Evolutionary conservation across 306 rosid species (phyloP), one percentile per base, ranked within the genome.

Genomic region (Cyamopsis tetragonoloba): DNA sequence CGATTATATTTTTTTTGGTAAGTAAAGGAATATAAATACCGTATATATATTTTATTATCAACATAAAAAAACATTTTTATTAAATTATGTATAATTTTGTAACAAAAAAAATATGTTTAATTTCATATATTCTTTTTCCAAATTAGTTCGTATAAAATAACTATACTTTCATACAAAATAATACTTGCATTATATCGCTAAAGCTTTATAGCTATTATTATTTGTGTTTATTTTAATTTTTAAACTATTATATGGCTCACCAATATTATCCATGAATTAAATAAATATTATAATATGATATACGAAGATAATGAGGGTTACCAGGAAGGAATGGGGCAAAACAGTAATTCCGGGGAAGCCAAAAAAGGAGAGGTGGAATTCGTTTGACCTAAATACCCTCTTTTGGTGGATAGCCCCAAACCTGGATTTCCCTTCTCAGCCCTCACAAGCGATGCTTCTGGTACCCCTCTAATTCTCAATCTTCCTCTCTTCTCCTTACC

Each of bases 341-440:
- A 91, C 82, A 78, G 95, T 87, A 88, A 91, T 85, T 87, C 28
- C 26, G 0, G 0, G 4, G 66, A 70, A 13, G 2, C 38, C 17
- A 42, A 65, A 65, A 17, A 42, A 18, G 37, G 11, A 58, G 57
- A 62, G 71, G 50, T 44, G 62, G 66, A 49, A 39, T 18, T 51
- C 39, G 47, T 84, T 66, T 87, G 96, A 87, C 96, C 86, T 84
- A 92, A 89, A 92, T 92, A 70, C 98, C 98, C 98, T 72, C 78
- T 79, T 72, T 80, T 60, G 26, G 64, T 53, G 68, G 74, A n/a
- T 42, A 68, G 75, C 86, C 61, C 74, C 70, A 27, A 63, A 65
- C 75, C 92, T 77, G 87, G 73, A 87, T 76, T 92, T 87, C 95
- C 96, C 48, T 81, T 91, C 81, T 74, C 84, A 89, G 63, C 95